phyloP scores from a whole-genome alignment of 163 green algal genomes.

The Scenedesmus sp. region DNA sequence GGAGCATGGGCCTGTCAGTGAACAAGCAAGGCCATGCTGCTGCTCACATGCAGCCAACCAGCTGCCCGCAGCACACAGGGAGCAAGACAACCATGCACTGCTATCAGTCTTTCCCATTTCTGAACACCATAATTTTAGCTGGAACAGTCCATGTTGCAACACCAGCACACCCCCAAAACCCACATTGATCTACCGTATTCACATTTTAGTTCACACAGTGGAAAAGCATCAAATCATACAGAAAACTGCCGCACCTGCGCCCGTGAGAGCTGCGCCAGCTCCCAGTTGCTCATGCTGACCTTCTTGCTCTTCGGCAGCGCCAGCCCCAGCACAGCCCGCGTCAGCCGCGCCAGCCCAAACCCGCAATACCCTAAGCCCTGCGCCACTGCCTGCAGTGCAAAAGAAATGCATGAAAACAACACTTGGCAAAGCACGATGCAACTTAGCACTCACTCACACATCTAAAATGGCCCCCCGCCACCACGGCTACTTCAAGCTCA shows the following conservation, averaged over 20 bases:
- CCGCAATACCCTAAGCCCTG: conserved; percentile 59
- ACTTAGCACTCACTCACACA: too few species aligned
- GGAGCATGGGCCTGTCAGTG: too few species aligned
- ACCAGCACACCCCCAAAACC: background rate
- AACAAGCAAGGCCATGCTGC: background rate
- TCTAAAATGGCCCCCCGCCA: too few species aligned
- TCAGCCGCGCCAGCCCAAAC: conserved; percentile 59
- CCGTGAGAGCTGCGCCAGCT: conserved; percentile 54
- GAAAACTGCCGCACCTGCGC: conserved; percentile 10
- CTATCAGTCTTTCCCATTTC: too few species aligned
- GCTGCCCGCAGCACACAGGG: background rate
- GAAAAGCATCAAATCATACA: background rate
- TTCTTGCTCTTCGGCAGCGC: conserved; percentile 65
- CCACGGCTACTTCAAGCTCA: too few species aligned
- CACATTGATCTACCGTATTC: background rate
- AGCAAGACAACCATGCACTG: too few species aligned
- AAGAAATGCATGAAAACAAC: too few species aligned
- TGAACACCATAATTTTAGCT: too few species aligned
- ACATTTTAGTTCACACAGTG: background rate
- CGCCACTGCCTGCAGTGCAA: conserved; percentile 48
- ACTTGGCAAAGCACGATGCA: too few species aligned
- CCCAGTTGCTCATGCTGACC: conserved; percentile 77
- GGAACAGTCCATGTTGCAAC: too few species aligned
- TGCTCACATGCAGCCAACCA: background rate
- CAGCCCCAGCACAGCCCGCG: conserved; percentile 63